phyloP scores from a whole-genome alignment of 495 filamentous ascomycete genomes.

The Lindgomyces ingoldianus region DNA sequence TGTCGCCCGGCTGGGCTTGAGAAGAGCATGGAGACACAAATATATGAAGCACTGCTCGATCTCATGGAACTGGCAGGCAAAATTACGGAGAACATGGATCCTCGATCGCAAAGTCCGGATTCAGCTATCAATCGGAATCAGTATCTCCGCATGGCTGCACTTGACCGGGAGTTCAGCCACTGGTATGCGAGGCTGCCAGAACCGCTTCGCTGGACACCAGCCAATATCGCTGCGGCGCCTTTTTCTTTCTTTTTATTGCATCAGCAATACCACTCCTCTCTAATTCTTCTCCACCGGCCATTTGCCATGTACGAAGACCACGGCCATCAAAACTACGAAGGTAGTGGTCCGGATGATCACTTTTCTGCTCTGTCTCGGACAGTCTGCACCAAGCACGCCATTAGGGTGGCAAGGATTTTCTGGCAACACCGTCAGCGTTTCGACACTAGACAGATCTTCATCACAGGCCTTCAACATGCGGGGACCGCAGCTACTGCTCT shows the following conservation, averaged over 20 bases:
- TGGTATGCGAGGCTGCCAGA: constrained; percentile 56
- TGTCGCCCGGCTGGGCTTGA: constrained; percentile 38
- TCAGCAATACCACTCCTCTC: constrained; percentile 54
- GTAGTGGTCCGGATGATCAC: constrained; percentile 45
- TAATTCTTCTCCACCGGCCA: constrained; percentile 55
- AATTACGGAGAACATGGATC: constrained; percentile 49
- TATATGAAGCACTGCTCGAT: constrained; percentile 52
- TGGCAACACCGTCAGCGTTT: constrained; percentile 55
- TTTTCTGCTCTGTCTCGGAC: constrained; percentile 47
- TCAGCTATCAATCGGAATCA: constrained; percentile 46
- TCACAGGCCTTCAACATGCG: constrained; percentile 54
- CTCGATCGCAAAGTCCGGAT: constrained; percentile 23
- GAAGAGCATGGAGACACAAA: constrained; percentile 46
- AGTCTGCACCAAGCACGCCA: constrained; percentile 56
- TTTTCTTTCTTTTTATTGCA: constrained; percentile 56
- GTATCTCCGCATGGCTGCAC: constrained; percentile 50
- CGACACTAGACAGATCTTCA: constrained; percentile 50
- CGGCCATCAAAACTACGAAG: constrained; percentile 30
- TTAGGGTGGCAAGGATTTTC: constrained; percentile 53
- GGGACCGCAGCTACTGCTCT: constrained; percentile 54
- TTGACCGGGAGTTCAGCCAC: constrained; percentile 54
- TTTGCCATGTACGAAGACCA: constrained; percentile 51
- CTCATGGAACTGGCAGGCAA: constrained; percentile 56
- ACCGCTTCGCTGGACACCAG: constrained; percentile 50
- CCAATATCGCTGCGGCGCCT: constrained; percentile 53